Evolutionary conservation across 106 monocot genomes (phyloP).

Genomic region (Allium cepa): DNA sequence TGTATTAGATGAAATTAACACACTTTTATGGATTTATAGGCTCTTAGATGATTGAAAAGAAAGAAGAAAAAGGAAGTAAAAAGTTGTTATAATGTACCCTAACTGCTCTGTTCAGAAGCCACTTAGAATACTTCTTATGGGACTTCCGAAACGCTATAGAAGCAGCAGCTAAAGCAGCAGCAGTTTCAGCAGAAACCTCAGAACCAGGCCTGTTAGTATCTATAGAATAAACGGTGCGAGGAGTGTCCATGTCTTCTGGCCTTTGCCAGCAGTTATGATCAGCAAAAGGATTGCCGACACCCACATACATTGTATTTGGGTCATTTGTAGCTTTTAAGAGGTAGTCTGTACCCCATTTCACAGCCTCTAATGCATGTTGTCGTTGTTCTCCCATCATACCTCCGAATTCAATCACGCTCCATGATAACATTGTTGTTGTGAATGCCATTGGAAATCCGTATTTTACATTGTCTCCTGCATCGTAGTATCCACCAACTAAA

Average conservation of each 20-base stretch:
- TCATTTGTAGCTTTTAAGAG: conserved; percentile 67
- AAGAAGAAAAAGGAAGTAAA: no score
- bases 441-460: conserved; percentile 99
- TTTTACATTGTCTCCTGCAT: conserved; percentile 96
- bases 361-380: conserved; percentile 35
- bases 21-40: no score
- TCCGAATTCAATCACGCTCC: conserved; percentile 81
- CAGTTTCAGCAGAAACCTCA: conserved; percentile 69
- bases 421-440: conserved; percentile 75
- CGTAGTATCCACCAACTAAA: conserved; percentile 89
- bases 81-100: not conserved
- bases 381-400: conserved; percentile 29
- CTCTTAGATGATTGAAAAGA: no score
- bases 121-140: conserved; percentile 41
- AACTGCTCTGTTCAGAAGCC: conserved; percentile 31
- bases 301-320: conserved; percentile 13
- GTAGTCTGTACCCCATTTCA: conserved; percentile 85
- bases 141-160: conserved; percentile 49
- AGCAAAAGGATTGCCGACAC: conserved; percentile 3
- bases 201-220: conserved; percentile 54
- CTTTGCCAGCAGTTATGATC: conserved; percentile 41
- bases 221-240: conserved; percentile 21
- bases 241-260: conserved; percentile 84
- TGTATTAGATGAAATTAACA: no score
- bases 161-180: conserved; percentile 59